Evolutionary conservation across 1,284 basidiomycete species (phyloP).

Genomic region (Cryptococcus sp.): DNA sequence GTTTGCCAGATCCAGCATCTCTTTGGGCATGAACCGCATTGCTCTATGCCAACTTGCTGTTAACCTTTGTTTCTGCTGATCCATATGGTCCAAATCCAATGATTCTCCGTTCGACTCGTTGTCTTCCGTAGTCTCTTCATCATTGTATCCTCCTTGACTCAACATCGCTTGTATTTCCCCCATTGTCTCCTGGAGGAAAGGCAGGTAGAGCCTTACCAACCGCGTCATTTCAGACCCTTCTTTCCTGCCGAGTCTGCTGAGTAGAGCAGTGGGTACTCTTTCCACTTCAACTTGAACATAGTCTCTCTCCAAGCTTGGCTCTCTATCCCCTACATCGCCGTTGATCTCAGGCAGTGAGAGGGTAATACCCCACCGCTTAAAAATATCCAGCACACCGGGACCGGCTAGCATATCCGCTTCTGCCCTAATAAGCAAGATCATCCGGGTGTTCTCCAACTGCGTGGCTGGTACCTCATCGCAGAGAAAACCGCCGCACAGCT

Average conservation of each 20-base stretch:
- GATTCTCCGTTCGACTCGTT: background rate
- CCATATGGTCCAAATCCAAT: background rate
- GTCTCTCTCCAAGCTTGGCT: constrained; percentile 21
- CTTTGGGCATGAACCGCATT: constrained; percentile 73
- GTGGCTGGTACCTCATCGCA: constrained; percentile 51
- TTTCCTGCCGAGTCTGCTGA: constrained; percentile 32
- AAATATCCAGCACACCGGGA: constrained; percentile 47
- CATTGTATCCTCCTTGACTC: background rate
- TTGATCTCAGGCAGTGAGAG: constrained; percentile 51
- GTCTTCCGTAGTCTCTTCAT: background rate
- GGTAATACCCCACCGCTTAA: constrained; percentile 71
- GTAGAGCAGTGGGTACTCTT: constrained; percentile 45
- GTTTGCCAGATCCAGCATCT: constrained; percentile 78
- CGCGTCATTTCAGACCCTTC: constrained; percentile 37
- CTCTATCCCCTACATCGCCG: background rate
- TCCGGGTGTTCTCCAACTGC: constrained; percentile 37
- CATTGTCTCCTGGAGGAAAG: constrained; percentile 25
- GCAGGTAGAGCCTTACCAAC: constrained; percentile 38
- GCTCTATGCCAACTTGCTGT: constrained; percentile 66
- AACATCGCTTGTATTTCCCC: constrained; percentile 42
- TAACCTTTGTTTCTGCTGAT: constrained; percentile 32
- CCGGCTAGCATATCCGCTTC: constrained; percentile 60
- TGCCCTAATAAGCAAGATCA: constrained; percentile 64
- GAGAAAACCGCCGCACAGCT: constrained; percentile 67
- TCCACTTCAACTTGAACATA: constrained; percentile 49